A percentile compares a stretch with the other conserved stretches of the same genome.
phyloP scores from a whole-genome alignment of 1,284 basidiomycete species.

The Lentinula novae-zelandiae region DNA sequence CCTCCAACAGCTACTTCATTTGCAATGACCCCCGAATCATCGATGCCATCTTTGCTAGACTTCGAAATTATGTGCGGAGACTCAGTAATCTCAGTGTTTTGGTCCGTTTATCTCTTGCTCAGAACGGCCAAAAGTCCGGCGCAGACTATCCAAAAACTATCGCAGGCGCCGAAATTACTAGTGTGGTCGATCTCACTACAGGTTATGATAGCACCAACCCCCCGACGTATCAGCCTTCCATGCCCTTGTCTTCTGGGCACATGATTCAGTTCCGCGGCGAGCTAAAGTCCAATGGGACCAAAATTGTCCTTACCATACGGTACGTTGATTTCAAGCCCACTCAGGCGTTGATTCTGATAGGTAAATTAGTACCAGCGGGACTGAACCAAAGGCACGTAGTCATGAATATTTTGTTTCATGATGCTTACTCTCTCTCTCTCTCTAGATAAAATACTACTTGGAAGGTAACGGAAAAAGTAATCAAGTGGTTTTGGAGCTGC shows the following conservation, averaged over 20 bases:
- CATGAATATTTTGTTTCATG: background rate
- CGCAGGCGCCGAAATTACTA: constrained; percentile 54
- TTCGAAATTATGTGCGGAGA: constrained; percentile 45
- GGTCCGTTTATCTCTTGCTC: background rate
- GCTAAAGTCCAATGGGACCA: constrained; percentile 36
- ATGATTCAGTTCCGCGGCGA: constrained; percentile 78
- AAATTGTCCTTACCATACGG: constrained; percentile 66
- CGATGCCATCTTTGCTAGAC: constrained; percentile 60
- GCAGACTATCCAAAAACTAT: constrained; percentile 57
- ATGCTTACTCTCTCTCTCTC: background rate
- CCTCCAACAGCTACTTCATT: constrained; percentile 79
- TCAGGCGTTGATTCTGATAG: background rate
- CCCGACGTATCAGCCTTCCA: constrained; percentile 57
- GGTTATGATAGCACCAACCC: constrained; percentile 71
- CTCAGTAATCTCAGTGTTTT: background rate
- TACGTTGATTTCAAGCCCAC: constrained; percentile 23
- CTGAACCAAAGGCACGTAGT: constrained; percentile 73
- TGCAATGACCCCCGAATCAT: constrained; percentile 63
- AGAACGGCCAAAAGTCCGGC: background rate
- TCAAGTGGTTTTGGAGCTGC: constrained; percentile 37
- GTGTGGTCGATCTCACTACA: constrained; percentile 69
- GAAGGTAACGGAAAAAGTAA: constrained; percentile 64
- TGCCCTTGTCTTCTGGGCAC: constrained; percentile 76
- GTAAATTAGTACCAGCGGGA: constrained; percentile 69
- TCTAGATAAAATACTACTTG: constrained; percentile 79